Conservation (phyloP, 78 protist species). For the Cavenderia fasciculata region DNA sequence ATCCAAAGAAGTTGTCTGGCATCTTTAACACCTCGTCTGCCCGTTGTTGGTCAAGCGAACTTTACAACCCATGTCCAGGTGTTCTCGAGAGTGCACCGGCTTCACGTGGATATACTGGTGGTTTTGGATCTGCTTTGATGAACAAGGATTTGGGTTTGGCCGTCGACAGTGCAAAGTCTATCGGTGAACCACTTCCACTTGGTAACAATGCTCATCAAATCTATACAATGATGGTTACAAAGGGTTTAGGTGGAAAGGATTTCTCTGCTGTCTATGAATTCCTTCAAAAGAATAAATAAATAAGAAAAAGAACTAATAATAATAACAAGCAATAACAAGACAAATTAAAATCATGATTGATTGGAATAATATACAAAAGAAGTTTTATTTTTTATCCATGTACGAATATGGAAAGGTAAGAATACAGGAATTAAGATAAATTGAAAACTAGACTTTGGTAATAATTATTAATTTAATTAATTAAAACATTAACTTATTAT, state of each 20-base stretch:
- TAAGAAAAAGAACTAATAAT: background rate
- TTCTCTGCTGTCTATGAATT: slow-evolving; percentile 80
- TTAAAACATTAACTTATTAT: too few relatives aligned
- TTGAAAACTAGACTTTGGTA: too few relatives aligned
- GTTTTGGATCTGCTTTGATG: slow-evolving; percentile 94
- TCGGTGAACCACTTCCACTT: slow-evolving; percentile 75
- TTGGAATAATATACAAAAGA: too few relatives aligned
- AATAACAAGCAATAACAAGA: slow-evolving; percentile 12
- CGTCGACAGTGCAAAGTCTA: slow-evolving; percentile 80
- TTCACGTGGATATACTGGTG: slow-evolving; percentile 91
- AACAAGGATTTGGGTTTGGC: slow-evolving; percentile 94
- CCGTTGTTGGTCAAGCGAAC: slow-evolving; percentile 95
- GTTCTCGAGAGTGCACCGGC: slow-evolving; percentile 87
- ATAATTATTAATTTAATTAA: too few relatives aligned
- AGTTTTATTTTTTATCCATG: too few relatives aligned
- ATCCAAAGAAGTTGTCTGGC: slow-evolving; percentile 92
- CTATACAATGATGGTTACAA: slow-evolving; percentile 53
- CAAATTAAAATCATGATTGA: too few relatives aligned
- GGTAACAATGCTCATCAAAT: slow-evolving; percentile 81
- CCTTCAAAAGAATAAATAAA: slow-evolving; percentile 49
- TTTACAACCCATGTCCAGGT: slow-evolving; percentile 96
- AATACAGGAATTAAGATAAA: too few relatives aligned
- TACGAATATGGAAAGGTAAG: too few relatives aligned
- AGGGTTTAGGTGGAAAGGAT: slow-evolving; percentile 78
- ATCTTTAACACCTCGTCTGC: slow-evolving; percentile 94